phyloP scores from a whole-genome alignment of 345 rosid species.

The Passiflora organensis region DNA sequence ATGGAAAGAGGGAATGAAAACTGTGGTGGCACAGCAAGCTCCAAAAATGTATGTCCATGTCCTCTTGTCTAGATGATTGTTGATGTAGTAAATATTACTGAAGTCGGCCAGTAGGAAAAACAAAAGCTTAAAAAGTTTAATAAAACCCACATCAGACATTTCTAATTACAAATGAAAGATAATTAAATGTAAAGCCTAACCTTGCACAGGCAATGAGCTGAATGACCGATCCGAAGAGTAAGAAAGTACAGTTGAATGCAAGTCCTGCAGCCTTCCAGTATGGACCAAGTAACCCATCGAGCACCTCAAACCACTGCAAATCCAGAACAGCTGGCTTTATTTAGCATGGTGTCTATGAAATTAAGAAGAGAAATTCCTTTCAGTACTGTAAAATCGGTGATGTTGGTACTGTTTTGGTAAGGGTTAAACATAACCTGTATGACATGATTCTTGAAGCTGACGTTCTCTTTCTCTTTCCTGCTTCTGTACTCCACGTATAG shows the following conservation, averaged over 20 bases:
- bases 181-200: slow-evolving; percentile 21
- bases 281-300: slow-evolving; percentile 87
- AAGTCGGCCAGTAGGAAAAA: background rate
- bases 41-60: slow-evolving; percentile 99
- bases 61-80: slow-evolving; percentile 90
- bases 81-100: slow-evolving; percentile 98
- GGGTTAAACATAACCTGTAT: slow-evolving; percentile 48
- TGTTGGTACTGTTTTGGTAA: background rate
- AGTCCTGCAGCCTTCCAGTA: slow-evolving; percentile 96
- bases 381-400: background rate
- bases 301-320: slow-evolving; percentile 97
- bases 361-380: background rate
- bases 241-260: slow-evolving; percentile 97
- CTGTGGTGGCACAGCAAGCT: slow-evolving; percentile 99
- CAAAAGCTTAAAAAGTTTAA: no score
- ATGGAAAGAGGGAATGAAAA: slow-evolving; percentile 95
- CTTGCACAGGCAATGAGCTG: slow-evolving; percentile 99
- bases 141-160: no score
- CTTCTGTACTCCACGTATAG: slow-evolving; percentile 88
- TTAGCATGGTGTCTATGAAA: background rate
- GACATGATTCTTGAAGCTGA: slow-evolving; percentile 91
- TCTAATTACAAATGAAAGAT: no score
- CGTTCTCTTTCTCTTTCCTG: slow-evolving; percentile 92
- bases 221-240: slow-evolving; percentile 93
- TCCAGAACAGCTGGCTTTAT: background rate